A percentile compares a stretch with the other conserved stretches of the same genome.
Conservation (phyloP, 164 flowering plant genomes). For the Chimonanthus salicifolius region DNA sequence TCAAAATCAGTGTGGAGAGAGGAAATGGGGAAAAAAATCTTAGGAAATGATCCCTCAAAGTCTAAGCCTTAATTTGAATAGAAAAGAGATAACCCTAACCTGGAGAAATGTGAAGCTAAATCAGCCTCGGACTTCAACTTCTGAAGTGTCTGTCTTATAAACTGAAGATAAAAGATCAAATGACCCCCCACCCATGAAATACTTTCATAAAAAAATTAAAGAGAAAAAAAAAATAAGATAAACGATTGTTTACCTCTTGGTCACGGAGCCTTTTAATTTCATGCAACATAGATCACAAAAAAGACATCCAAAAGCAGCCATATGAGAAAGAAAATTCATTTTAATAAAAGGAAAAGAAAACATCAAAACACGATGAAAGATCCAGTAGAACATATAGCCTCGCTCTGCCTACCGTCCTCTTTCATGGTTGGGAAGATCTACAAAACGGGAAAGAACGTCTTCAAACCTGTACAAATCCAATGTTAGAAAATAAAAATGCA, state of each 20-base stretch:
- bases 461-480: constrained; percentile 29
- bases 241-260: constrained; percentile 7
- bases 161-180: constrained; percentile 22
- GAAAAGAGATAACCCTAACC: constrained; percentile 16
- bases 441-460: constrained; percentile 45
- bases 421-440: constrained; percentile 46
- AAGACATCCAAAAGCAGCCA: neutral
- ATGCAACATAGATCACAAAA: constrained; percentile 16
- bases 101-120: constrained; percentile 35
- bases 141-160: constrained; percentile 31
- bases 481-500: neutral
- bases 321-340: neutral
- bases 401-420: constrained; percentile 37
- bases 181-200: neutral
- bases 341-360: neutral
- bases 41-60: too few species aligned
- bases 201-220: neutral
- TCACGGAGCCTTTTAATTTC: constrained; percentile 32
- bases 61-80: neutral
- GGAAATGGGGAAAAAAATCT: neutral
- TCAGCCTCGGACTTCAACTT: constrained; percentile 42
- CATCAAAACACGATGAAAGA: neutral
- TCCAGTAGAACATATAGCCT: neutral
- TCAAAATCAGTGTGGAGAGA: neutral
- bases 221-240: neutral